These are phyloP conservation scores for Termitomyces sp. DNA, from an alignment of 768 basidiomycete genomes.

Conservation along the genomic window DNA sequence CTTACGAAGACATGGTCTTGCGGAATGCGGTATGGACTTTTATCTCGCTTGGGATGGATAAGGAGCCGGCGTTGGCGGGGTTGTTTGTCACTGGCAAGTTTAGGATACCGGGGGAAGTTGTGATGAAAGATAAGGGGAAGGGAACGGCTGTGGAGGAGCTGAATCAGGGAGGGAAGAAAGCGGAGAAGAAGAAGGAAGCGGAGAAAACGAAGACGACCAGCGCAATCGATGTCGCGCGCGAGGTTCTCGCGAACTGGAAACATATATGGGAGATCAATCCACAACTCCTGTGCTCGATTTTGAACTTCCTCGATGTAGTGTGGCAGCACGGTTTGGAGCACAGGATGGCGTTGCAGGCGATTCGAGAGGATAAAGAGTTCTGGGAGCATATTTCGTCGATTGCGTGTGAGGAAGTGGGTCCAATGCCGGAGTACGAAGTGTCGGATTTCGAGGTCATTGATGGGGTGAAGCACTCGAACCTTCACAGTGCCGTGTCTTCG, in stretches of 20 bases:
- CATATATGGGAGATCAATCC: conserved; percentile 77
- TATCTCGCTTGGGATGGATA: conserved; percentile 73
- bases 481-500: conserved; percentile 54
- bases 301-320: conserved; percentile 71
- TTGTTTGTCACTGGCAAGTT: conserved; percentile 77
- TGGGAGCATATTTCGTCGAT: conserved; percentile 69
- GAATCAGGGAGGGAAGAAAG: conserved; percentile 22
- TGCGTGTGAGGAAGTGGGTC: conserved; percentile 65
- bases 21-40: conserved; percentile 82
- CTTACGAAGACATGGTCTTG: conserved; percentile 70
- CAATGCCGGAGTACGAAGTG: conserved; percentile 62
- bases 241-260: conserved; percentile 65
- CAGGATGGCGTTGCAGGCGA: conserved; percentile 46
- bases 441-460: conserved; percentile 43
- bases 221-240: conserved; percentile 62
- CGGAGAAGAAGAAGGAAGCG: conserved; percentile 21
- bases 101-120: conserved; percentile 34
- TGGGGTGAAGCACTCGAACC: conserved; percentile 44
- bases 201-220: conserved; percentile 38
- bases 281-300: conserved; percentile 62
- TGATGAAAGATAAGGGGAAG: conserved; percentile 33
- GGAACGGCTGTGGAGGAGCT: conserved; percentile 29
- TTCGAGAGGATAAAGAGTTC: conserved; percentile 54
- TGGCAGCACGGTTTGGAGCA: conserved; percentile 83
- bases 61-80: conserved; percentile 79